Percentiles rank a stretch among this genome's conserved stretches.
These are phyloP conservation scores for Xylaria sp. DNA, from an alignment of 2,329 filamentous ascomycete species.

Conservation along the genomic window DNA sequence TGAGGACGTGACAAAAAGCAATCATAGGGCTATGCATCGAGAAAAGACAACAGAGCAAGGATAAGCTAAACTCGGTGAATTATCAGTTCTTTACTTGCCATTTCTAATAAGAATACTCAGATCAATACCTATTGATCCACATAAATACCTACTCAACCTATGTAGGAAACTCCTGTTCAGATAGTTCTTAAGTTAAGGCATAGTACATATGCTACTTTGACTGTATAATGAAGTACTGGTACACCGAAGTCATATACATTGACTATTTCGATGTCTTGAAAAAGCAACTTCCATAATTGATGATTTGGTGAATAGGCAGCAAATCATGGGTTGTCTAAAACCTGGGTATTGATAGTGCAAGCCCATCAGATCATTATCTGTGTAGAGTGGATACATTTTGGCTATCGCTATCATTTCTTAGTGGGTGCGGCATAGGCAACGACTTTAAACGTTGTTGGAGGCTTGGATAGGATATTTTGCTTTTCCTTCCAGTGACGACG, in stretches of 20 bases:
- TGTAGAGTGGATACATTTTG: neutral
- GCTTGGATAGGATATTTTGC: neutral
- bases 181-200: neutral
- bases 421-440: neutral
- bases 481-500: neutral
- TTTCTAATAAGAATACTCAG: neutral
- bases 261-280: neutral
- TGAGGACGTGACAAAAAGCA: neutral
- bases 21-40: neutral
- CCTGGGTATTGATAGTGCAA: neutral
- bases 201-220: neutral
- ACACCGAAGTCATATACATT: neutral
- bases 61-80: neutral
- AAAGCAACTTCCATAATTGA: neutral
- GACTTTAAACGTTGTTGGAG: neutral
- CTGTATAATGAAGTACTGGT: neutral
- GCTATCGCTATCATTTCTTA: neutral
- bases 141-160: neutral
- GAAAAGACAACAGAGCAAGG: neutral
- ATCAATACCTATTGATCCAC: no score
- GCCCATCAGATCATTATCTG: constrained; percentile 11
- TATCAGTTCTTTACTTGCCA: neutral
- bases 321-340: neutral
- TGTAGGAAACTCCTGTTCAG: neutral
- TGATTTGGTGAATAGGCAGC: neutral